A percentile compares a stretch with the other conserved stretches of the same genome.
These are phyloP conservation scores for Neurospora sp. DNA, from an alignment of 495 filamentous ascomycete species.

Conservation along the genomic window DNA sequence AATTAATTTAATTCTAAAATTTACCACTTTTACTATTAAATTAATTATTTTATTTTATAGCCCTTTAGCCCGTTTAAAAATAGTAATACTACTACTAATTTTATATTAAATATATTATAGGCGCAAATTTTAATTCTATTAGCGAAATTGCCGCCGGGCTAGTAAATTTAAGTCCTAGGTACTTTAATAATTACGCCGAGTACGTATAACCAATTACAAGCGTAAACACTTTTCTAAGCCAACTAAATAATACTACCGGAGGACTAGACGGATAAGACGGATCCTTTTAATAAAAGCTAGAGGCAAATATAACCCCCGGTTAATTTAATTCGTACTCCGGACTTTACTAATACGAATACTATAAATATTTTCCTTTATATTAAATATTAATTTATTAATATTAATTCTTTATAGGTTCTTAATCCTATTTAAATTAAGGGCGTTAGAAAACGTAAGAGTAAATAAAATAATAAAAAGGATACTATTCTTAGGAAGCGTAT, in stretches of 20 bases:
- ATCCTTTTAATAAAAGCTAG: background rate
- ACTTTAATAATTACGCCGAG: too few species aligned
- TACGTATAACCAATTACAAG: too few species aligned
- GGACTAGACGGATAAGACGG: too few species aligned
- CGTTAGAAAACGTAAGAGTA: background rate
- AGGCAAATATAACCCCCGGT: background rate
- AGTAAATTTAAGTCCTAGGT: too few species aligned
- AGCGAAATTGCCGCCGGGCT: background rate
- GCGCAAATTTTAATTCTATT: background rate
- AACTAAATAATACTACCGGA: too few species aligned
- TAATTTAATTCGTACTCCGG: background rate
- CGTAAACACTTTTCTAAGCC: too few species aligned
- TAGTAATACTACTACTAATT: background rate
- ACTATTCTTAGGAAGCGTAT: background rate
- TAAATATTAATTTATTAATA: background rate
- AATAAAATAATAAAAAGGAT: background rate
- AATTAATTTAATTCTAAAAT: background rate
- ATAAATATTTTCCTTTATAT: background rate
- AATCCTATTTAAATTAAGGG: background rate
- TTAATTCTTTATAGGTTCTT: background rate
- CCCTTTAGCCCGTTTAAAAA: background rate
- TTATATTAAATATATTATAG: too few species aligned
- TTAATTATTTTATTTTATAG: background rate
- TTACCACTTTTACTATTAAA: background rate
- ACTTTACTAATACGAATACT: background rate